Base-by-base conservation (phyloP, 345 rosid species). In the Sisymbrium altissimum region DNA sequence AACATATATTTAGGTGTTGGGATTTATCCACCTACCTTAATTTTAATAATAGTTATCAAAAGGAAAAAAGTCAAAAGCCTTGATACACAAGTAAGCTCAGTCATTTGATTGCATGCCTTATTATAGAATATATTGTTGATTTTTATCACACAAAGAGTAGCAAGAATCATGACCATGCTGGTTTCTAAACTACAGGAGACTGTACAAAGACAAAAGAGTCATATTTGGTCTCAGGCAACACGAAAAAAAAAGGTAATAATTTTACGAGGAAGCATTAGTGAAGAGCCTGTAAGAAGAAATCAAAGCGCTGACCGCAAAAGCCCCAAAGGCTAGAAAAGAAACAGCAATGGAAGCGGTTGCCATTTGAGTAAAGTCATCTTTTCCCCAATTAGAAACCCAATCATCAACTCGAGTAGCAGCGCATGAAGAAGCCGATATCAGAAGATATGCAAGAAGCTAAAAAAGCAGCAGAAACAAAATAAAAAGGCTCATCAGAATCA, bases 301-400 rank as follows among this genome's bases (percentile, higher is more conserved):
- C 39, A 92, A 63, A 35, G 97, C 90, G 81, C 97, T 92, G 62
- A 79, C 60, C 33, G 96, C 94, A 73, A 86, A 92, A 66, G 96
- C 90, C 25, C 78, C 25, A 76, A 96, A 92, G 39, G 96, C 97
- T 21, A 90, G 57, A 62, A 96, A 92, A 25, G 98, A 82, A 85
- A 86, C 82, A 0, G 89, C 91, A 4, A 96, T 77, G 0, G 99
- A 96, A 9, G 94, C 95, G 71, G 83, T 96, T 1, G 99, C 98
- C 98, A 87, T 92, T 74, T 84, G 81, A 4, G 98, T 96, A 87
- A 96, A 96, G 71, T 85, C 87, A 55, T 96, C 99, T 69, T 89
- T 92, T n/a, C 99, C 99, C 99, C 99, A 96, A 56, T 92, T 96
- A 7, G 96, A 87, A 29, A 88, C 89, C 99, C 99, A 96, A 66